Conservation (phyloP, 2,329 filamentous ascomycete species). For the Neospermospora avenae region DNA sequence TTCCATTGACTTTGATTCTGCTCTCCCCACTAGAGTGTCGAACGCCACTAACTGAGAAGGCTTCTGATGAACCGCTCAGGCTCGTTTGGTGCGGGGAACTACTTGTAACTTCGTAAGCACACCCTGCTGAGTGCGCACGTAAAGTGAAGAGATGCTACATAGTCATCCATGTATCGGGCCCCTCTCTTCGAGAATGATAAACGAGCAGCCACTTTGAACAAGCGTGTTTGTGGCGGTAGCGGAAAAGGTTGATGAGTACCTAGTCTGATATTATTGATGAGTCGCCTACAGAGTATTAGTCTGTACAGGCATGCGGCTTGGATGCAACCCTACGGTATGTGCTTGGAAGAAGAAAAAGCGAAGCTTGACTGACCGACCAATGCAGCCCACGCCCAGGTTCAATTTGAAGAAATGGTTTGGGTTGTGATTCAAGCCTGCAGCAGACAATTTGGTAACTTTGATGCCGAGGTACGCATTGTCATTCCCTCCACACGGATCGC, state of each 20-base stretch:
- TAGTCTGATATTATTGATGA: neutral
- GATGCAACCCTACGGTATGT: slow-evolving; percentile 3
- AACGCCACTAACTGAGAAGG: neutral
- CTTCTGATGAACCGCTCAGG: neutral
- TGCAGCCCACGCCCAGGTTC: neutral
- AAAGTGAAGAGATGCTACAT: neutral
- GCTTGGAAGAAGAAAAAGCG: slow-evolving; percentile 8
- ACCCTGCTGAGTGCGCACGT: too few relatives aligned
- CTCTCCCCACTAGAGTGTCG: neutral
- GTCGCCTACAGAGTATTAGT: too few relatives aligned
- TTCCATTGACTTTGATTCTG: neutral
- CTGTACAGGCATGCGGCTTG: neutral
- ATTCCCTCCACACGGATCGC: slow-evolving; percentile 10
- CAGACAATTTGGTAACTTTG: neutral
- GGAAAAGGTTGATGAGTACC: neutral
- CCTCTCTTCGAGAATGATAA: neutral
- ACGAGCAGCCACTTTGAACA: neutral
- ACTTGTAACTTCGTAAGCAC: too few relatives aligned
- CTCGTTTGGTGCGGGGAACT: slow-evolving; percentile 1
- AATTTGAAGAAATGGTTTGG: neutral
- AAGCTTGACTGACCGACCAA: slow-evolving; percentile 13
- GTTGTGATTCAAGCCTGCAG: slow-evolving; percentile 1
- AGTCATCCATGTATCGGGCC: neutral
- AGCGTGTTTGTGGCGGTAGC: neutral
- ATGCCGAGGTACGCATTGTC: neutral